Percentiles rank a stretch among this genome's conserved stretches.
Evolutionary conservation across 306 rosid genomes (phyloP).

Genomic region (Cicer pinnatifidum): DNA sequence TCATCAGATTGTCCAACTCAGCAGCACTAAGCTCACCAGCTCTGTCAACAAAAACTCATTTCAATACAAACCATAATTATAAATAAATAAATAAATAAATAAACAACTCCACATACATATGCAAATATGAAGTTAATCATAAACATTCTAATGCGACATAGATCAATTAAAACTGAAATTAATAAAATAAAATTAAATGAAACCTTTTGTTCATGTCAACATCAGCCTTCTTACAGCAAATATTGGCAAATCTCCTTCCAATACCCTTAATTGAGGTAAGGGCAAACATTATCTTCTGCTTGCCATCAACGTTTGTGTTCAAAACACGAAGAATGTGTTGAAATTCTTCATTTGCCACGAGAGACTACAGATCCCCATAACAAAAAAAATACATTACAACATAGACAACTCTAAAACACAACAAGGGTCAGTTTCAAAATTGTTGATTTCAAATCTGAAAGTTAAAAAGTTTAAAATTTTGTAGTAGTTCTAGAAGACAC

Average conservation of each 20-base stretch:
- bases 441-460: too few species aligned
- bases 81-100: too few species aligned
- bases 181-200: neutral
- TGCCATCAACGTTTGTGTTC: slow-evolving; percentile 58
- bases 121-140: too few species aligned
- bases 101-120: too few species aligned
- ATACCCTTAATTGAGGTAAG: slow-evolving; percentile 60
- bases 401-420: neutral
- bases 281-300: slow-evolving; percentile 56
- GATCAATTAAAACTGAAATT: neutral
- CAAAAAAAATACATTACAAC: neutral
- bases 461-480: too few species aligned
- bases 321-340: slow-evolving; percentile 59
- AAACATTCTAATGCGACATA: too few species aligned
- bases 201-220: slow-evolving; percentile 61
- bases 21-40: slow-evolving; percentile 58
- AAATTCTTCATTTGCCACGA: slow-evolving; percentile 57
- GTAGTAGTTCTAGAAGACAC: too few species aligned
- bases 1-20: slow-evolving; percentile 54
- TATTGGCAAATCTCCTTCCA: slow-evolving; percentile 54
- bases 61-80: too few species aligned
- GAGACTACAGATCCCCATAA: slow-evolving; percentile 26
- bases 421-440: slow-evolving; percentile 5
- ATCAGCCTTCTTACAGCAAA: slow-evolving; percentile 55
- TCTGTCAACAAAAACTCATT: too few species aligned